A percentile compares a stretch with the other conserved stretches of the same genome.
phyloP scores from a whole-genome alignment of 306 rosid species.

The Gastrolobium villosum region DNA sequence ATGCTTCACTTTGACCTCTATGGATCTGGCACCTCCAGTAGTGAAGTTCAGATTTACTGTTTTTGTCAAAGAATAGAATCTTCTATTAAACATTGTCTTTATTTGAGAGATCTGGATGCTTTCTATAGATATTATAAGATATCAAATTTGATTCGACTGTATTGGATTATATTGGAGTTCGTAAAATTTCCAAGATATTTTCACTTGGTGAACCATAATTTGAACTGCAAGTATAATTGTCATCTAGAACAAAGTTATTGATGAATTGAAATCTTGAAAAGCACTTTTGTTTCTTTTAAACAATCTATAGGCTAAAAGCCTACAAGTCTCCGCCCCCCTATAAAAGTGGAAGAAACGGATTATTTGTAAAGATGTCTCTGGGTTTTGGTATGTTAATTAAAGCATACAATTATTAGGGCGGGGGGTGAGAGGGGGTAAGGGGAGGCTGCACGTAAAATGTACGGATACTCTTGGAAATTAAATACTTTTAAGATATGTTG shows the following conservation, averaged over 20 bases:
- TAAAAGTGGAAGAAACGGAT: background rate
- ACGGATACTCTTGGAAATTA: background rate
- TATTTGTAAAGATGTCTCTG: background rate
- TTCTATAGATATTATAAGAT: background rate
- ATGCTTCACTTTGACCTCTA: background rate
- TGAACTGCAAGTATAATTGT: background rate
- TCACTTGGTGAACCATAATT: constrained; percentile 5
- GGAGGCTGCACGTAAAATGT: background rate
- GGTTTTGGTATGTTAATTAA: background rate
- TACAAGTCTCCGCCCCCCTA: background rate
- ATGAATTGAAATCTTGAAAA: constrained; percentile 8
- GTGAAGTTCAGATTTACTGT: constrained; percentile 20
- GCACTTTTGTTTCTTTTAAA: background rate
- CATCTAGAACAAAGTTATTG: constrained; percentile 1
- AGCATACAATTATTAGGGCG: background rate
- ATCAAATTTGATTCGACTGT: background rate
- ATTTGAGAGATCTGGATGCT: constrained; percentile 19
- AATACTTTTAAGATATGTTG: background rate
- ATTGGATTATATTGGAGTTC: background rate
- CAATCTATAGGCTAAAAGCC: background rate
- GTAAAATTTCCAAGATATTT: background rate
- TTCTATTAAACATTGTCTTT: constrained; percentile 12
- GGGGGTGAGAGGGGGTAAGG: background rate
- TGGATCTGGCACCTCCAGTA: too few species aligned
- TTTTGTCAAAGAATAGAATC: background rate